Evolutionary conservation across 371 early-diverging fungal species (phyloP).

Genomic region (Mortierella sp.): DNA sequence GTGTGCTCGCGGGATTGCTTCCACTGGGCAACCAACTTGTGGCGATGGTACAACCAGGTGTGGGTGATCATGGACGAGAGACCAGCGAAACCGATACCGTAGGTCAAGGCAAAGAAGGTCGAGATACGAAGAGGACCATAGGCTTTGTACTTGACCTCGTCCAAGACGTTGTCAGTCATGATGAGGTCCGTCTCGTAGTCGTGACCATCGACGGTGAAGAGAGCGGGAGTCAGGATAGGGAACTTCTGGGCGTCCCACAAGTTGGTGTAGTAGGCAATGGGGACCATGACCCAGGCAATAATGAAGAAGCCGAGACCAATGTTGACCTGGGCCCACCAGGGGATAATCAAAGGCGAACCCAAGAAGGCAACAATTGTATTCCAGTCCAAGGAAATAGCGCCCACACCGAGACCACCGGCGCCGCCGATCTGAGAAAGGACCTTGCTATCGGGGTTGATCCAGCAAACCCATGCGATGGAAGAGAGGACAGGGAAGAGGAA

Average conservation of each 20-base stretch:
- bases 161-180: conserved; percentile 60
- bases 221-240: conserved; percentile 63
- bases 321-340: conserved; percentile 73
- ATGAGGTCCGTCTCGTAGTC: conserved; percentile 62
- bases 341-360: too few species aligned
- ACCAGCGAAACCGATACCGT: conserved; percentile 71
- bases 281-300: conserved; percentile 73
- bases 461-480: conserved; percentile 61
- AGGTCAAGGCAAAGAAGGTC: conserved; percentile 82
- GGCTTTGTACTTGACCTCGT: conserved; percentile 60
- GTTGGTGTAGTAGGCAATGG: conserved; percentile 72
- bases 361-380: conserved; percentile 66
- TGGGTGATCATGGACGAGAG: conserved; percentile 72
- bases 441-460: conserved; percentile 58
- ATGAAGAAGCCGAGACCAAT: conserved; percentile 69
- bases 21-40: conserved; percentile 42
- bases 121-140: conserved; percentile 80
- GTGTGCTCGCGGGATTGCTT: conserved; percentile 53
- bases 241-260: conserved; percentile 67
- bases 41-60: conserved; percentile 67
- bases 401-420: conserved; percentile 67
- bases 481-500: conserved; percentile 69
- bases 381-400: conserved; percentile 78
- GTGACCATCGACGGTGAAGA: conserved; percentile 61
- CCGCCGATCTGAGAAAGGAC: conserved; percentile 51